phyloP scores from a whole-genome alignment of 73 alveolate genomes.

The Blepharisma stoltei region DNA sequence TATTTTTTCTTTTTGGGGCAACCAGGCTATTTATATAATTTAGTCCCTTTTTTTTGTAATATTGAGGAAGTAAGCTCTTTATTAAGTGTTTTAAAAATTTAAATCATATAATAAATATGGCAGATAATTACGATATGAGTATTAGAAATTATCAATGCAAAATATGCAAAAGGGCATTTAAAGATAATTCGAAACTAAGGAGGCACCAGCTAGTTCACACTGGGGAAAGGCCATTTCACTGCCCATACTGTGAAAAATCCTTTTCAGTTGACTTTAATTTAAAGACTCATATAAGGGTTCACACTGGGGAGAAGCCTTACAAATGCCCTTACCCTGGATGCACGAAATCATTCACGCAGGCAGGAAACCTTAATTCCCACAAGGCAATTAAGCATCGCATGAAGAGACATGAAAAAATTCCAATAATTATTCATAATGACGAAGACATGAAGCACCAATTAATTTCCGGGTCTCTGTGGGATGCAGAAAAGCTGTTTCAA shows the following conservation, averaged over 20 bases:
- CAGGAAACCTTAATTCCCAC: slow-evolving; percentile 87
- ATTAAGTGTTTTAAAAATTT: no score
- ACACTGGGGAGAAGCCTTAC: slow-evolving; percentile 94
- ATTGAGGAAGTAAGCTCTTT: no score
- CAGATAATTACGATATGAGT: no score
- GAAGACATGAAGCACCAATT: slow-evolving; percentile 18
- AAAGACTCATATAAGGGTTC: slow-evolving; percentile 85
- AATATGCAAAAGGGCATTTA: slow-evolving; percentile 84
- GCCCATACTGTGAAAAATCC: slow-evolving; percentile 84
- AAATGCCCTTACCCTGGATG: slow-evolving; percentile 88
- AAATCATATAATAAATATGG: no score
- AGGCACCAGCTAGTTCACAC: slow-evolving; percentile 92
- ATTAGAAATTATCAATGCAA: slow-evolving; percentile 29
- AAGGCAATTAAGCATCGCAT: slow-evolving; percentile 55
- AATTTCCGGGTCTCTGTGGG: not conserved
- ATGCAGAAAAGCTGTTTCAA: no score
- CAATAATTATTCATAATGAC: slow-evolving; percentile 17
- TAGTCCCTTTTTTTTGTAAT: no score
- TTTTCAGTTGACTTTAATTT: slow-evolving; percentile 85
- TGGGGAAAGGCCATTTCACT: slow-evolving; percentile 89
- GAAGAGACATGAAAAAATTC: slow-evolving; percentile 21
- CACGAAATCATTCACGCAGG: slow-evolving; percentile 82
- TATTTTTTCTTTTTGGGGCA: no score
- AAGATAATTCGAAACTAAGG: slow-evolving; percentile 80
- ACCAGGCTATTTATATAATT: no score